Conservation (phyloP, 306 rosid species). For the Dryas octopetala region DNA sequence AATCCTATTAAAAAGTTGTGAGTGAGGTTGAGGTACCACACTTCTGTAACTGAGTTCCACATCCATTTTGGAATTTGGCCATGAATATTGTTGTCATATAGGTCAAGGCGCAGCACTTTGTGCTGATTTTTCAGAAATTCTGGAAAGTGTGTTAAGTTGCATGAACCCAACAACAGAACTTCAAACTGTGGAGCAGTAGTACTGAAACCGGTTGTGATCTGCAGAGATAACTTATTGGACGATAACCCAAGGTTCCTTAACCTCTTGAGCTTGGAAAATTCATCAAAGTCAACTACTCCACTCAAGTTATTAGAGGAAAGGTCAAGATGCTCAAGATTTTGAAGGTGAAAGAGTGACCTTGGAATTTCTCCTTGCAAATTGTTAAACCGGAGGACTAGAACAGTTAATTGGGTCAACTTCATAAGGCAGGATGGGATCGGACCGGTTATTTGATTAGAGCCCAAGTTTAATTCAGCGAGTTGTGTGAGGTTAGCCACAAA, state of each 20-base stretch:
- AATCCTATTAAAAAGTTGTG: too few species aligned
- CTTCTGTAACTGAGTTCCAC: too few species aligned
- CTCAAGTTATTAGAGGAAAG: constrained; percentile 24
- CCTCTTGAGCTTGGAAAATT: constrained; percentile 4
- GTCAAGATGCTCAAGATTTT: neutral
- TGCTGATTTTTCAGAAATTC: too few species aligned
- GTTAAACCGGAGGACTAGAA: neutral
- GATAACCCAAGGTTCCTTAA: neutral
- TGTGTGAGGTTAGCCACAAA: constrained; percentile 16
- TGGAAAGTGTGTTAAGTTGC: too few species aligned
- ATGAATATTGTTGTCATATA: too few species aligned
- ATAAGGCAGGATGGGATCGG: constrained; percentile 12
- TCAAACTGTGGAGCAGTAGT: too few species aligned
- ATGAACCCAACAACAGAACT: too few species aligned
- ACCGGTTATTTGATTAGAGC: neutral
- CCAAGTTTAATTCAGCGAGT: neutral
- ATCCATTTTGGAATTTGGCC: too few species aligned
- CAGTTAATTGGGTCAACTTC: neutral
- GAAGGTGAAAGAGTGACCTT: neutral
- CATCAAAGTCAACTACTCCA: constrained; percentile 3
- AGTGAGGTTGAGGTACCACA: too few species aligned
- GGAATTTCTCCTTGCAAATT: constrained; percentile 25
- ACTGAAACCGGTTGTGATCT: too few species aligned
- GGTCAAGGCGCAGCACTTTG: too few species aligned
- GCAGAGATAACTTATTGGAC: neutral